Conservation (phyloP, 805 yeast species). For the Wickerhamiella alocasiicola region DNA sequence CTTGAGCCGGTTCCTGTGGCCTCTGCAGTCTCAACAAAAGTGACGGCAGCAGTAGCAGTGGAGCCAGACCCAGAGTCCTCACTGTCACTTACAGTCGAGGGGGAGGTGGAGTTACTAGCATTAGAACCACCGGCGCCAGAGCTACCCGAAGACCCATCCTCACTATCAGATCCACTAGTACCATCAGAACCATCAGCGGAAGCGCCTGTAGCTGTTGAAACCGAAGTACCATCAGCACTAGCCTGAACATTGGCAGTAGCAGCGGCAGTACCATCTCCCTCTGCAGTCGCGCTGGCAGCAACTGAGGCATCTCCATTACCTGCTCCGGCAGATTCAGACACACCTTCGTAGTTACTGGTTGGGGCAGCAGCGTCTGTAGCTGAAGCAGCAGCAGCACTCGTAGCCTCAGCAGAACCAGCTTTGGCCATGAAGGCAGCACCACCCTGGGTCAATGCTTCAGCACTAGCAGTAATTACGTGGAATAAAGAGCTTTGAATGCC, state of each 20-base stretch:
- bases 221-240: background rate
- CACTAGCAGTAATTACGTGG: conserved; percentile 5
- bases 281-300: background rate
- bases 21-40: conserved; percentile 10
- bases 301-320: background rate
- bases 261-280: background rate
- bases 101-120: background rate
- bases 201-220: background rate
- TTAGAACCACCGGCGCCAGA: background rate
- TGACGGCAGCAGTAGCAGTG: conserved; percentile 14
- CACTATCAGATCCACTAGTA: conserved; percentile 5
- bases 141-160: conserved; percentile 3
- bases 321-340: conserved; percentile 8
- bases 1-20: conserved; percentile 11
- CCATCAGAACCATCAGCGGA: background rate
- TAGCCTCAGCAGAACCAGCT: background rate
- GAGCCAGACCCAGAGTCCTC: conserved; percentile 1
- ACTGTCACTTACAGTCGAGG: no score
- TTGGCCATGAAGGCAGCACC: conserved; percentile 10
- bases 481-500: background rate
- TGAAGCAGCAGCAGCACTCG: conserved; percentile 10
- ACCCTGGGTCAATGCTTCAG: conserved; percentile 12
- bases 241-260: conserved; percentile 8
- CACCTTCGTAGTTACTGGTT: conserved; percentile 3
- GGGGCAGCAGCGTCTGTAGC: conserved; percentile 9